phyloP scores from a whole-genome alignment of 2,329 filamentous ascomycete genomes.

The Neophaeococcomyces aloes region DNA sequence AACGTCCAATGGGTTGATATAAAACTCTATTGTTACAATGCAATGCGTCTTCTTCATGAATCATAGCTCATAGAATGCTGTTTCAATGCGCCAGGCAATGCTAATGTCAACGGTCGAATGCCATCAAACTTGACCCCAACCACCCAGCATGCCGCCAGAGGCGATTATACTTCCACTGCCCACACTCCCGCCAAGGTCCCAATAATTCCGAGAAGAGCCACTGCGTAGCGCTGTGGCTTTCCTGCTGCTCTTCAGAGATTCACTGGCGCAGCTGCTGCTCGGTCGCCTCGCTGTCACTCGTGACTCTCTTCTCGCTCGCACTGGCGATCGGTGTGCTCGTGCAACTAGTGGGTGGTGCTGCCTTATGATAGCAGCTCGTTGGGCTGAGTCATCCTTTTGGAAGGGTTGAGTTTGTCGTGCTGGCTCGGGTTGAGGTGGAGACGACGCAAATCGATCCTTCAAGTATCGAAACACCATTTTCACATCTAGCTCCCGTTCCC shows the following conservation, averaged over 20 bases:
- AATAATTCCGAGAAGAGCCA: constrained; percentile 73
- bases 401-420: constrained; percentile 30
- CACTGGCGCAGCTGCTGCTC: constrained; percentile 69
- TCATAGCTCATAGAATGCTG: no score
- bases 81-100: background rate
- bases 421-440: constrained; percentile 31
- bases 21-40: no score
- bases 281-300: constrained; percentile 39
- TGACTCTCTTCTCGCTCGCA: constrained; percentile 22
- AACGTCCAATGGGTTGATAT: no score
- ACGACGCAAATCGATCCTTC: constrained; percentile 55
- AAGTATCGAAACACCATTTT: constrained; percentile 86
- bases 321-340: constrained; percentile 47
- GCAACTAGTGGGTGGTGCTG: constrained; percentile 77
- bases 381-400: constrained; percentile 55
- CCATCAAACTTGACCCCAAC: constrained; percentile 62
- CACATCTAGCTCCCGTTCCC: constrained; percentile 86
- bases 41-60: no score
- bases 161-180: constrained; percentile 64
- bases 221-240: constrained; percentile 44
- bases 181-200: constrained; percentile 76
- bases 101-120: background rate
- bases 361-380: constrained; percentile 71
- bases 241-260: constrained; percentile 68
- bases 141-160: constrained; percentile 54